Evolutionary conservation across 805 yeast genomes (phyloP).

Genomic region (Pichia exigua): DNA sequence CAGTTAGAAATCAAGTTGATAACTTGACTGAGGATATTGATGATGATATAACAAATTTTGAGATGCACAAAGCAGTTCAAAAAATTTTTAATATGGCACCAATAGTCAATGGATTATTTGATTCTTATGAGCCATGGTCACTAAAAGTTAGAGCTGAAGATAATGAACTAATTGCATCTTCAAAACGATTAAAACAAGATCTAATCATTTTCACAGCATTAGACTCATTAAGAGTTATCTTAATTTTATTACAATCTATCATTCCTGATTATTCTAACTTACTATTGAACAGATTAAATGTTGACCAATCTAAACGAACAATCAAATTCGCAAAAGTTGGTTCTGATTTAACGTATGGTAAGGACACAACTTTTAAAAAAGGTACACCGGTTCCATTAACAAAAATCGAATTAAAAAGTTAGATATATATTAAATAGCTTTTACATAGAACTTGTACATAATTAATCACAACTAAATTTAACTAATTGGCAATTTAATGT

Average conservation of each 20-base stretch:
- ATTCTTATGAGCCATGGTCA: constrained; percentile 71
- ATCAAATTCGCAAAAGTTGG: constrained; percentile 44
- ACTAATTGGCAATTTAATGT: constrained; percentile 51
- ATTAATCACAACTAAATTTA: constrained; percentile 16
- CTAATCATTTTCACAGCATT: constrained; percentile 54
- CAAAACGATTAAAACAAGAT: constrained; percentile 32
- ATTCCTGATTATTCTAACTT: constrained; percentile 56
- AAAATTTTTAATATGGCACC: constrained; percentile 53
- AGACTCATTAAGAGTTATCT: constrained; percentile 60
- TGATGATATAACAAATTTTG: constrained; percentile 36
- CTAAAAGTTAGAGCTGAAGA: constrained; percentile 27
- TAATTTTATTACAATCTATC: constrained; percentile 64
- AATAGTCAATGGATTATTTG: constrained; percentile 59
- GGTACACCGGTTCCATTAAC: constrained; percentile 28
- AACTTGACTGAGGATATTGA: constrained; percentile 34
- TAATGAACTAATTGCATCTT: neutral
- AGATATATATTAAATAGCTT: neutral
- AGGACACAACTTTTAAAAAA: constrained; percentile 29
- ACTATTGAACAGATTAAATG: constrained; percentile 59
- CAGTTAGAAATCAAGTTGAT: constrained; percentile 29
- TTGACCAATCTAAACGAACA: constrained; percentile 34
- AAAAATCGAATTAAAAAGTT: constrained; percentile 15
- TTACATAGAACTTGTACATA: constrained; percentile 1
- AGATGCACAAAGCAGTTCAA: constrained; percentile 48
- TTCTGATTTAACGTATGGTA: constrained; percentile 55